phyloP scores from a whole-genome alignment of 129 eudicot genomes.

The Cynara cardunculus region DNA sequence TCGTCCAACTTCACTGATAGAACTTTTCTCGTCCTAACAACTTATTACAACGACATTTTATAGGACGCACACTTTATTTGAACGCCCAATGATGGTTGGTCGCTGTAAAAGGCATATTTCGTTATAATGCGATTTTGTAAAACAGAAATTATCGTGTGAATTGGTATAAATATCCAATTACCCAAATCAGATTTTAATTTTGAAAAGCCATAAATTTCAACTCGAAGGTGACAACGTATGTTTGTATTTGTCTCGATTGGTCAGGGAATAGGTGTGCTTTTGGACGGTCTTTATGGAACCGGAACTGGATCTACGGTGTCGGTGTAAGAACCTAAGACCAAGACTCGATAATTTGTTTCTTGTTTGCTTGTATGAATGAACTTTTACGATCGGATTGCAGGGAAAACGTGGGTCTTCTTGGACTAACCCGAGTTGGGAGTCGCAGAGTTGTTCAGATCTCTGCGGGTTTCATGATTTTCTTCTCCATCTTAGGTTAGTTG shows the following conservation, averaged over 20 bases:
- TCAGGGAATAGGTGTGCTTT: conserved; percentile 90
- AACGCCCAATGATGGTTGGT: too few relatives aligned
- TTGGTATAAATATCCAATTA: too few relatives aligned
- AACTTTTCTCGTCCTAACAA: too few relatives aligned
- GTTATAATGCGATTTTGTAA: too few relatives aligned
- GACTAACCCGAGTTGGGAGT: conserved; percentile 89
- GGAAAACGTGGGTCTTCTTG: conserved; percentile 92
- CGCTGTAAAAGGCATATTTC: too few relatives aligned
- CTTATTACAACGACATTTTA: too few relatives aligned
- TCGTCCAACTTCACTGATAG: too few relatives aligned
- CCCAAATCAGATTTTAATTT: too few relatives aligned
- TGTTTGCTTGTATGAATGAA: not conserved
- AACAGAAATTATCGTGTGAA: too few relatives aligned
- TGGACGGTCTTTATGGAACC: conserved; percentile 95
- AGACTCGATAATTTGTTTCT: not conserved
- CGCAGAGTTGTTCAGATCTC: conserved; percentile 90
- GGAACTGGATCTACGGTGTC: conserved; percentile 92
- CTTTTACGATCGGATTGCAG: conserved; percentile 31
- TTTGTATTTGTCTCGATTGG: conserved; percentile 15
- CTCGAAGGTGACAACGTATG: not conserved
- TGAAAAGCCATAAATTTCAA: not conserved
- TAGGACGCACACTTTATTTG: too few relatives aligned
- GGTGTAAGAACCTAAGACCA: conserved; percentile 53
- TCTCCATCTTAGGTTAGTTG: conserved; percentile 69
- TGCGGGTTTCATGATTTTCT: conserved; percentile 92